Conservation (phyloP, 139 green algal species). For the Closterium sp. region DNA sequence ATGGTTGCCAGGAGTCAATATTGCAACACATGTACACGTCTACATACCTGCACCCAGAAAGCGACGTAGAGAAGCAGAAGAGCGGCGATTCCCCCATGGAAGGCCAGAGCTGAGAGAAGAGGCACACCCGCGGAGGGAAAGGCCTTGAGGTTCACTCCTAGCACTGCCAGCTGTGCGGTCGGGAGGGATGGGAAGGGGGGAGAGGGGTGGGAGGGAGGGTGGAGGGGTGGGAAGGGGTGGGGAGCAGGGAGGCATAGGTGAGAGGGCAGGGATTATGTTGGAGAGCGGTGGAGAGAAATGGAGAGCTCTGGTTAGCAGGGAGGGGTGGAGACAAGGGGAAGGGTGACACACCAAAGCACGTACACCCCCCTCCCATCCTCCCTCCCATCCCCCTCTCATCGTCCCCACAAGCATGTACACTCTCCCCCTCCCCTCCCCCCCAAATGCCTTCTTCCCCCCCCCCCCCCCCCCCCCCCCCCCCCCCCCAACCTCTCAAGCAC, state of each 20-base stretch:
- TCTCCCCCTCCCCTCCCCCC: background rate
- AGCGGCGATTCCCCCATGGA: constrained; percentile 30
- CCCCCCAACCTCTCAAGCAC: too few species aligned
- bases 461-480: too few species aligned
- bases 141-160: constrained; percentile 38
- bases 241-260: too few species aligned
- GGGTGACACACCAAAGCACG: too few species aligned
- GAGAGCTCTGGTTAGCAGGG: too few species aligned
- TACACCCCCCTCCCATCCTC: too few species aligned
- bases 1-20: too few species aligned
- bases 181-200: background rate
- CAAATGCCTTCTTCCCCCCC: too few species aligned
- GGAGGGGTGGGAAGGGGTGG: background rate
- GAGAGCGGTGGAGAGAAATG: background rate
- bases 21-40: background rate
- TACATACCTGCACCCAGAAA: constrained; percentile 45
- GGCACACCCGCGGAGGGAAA: constrained; percentile 21
- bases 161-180: constrained; percentile 1
- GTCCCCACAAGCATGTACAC: too few species aligned
- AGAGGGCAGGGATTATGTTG: too few species aligned
- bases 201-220: background rate
- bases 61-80: constrained; percentile 38
- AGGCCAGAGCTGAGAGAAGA: constrained; percentile 14
- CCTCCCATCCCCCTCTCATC: too few species aligned
- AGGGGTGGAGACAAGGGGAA: too few species aligned